Conservation (phyloP, 2,329 filamentous ascomycete genomes). For the Fusarium neocosmosporiellum region DNA sequence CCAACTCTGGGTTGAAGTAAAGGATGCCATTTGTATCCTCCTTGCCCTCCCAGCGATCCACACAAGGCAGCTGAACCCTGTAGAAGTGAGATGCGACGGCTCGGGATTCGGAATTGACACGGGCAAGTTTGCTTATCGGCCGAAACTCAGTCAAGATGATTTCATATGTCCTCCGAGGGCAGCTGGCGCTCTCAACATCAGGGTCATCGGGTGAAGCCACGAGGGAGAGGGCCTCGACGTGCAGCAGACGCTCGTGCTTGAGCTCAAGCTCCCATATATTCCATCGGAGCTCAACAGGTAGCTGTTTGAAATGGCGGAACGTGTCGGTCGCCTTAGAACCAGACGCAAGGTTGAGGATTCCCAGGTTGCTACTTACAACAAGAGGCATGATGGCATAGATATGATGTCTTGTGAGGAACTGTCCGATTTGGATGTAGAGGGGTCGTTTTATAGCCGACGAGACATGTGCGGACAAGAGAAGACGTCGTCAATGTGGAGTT, state of each 20-base stretch:
- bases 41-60: neutral
- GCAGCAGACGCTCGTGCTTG: neutral
- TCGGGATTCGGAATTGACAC: neutral
- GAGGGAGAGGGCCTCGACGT: neutral
- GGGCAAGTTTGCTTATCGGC: constrained; percentile 4
- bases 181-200: neutral
- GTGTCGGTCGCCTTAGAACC: neutral
- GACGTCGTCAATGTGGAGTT: neutral
- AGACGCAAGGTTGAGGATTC: neutral
- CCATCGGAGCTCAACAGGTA: neutral
- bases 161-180: neutral
- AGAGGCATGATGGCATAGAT: neutral
- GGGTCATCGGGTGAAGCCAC: neutral
- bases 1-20: neutral
- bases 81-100: neutral
- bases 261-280: neutral
- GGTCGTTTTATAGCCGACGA: neutral
- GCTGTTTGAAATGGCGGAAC: neutral
- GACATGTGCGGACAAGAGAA: neutral
- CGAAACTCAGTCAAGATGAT: neutral
- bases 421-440: neutral
- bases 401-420: neutral
- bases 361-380: neutral
- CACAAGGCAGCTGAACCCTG: neutral
- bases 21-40: neutral